phyloP scores from a whole-genome alignment of 306 rosid genomes.

The Alnus rubra region DNA sequence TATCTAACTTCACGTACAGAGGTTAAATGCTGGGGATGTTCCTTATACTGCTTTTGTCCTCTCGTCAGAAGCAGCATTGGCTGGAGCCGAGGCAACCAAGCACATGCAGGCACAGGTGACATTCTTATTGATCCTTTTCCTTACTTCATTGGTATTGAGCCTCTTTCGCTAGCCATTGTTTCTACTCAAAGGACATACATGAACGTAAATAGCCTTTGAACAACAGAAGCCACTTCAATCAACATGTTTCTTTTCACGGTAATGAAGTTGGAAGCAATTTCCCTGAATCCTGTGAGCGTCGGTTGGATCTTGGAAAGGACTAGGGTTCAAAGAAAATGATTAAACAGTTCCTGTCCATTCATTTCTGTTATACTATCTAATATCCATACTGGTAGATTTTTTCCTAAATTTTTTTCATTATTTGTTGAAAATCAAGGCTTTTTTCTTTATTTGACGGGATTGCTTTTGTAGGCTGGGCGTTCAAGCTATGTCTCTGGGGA shows the following conservation, averaged over 20 bases:
- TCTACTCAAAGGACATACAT: not conserved
- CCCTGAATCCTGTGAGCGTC: not conserved
- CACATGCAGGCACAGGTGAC: slow-evolving; percentile 87
- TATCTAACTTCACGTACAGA: slow-evolving; percentile 46
- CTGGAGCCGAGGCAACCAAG: slow-evolving; percentile 87
- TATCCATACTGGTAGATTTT: not conserved
- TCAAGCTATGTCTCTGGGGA: slow-evolving; percentile 67
- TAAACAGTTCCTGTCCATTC: not conserved
- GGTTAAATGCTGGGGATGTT: slow-evolving; percentile 66
- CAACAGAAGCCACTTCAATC: not conserved
- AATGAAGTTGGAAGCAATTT: slow-evolving; percentile 3
- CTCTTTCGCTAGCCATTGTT: not conserved
- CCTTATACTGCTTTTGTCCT: slow-evolving; percentile 68
- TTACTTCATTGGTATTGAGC: not conserved
- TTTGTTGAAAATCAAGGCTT: no score
- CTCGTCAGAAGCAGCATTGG: slow-evolving; percentile 80
- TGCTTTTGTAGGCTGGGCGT: slow-evolving; percentile 80
- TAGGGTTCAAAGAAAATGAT: not conserved
- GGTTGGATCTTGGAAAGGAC: not conserved
- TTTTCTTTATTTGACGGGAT: slow-evolving; percentile 18
- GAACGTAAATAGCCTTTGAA: not conserved
- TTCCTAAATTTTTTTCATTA: not conserved
- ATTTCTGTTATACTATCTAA: not conserved
- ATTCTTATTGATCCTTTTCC: slow-evolving; percentile 23
- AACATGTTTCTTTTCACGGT: not conserved